Conservation (phyloP, 805 yeast genomes). For the Candida manassasensis region DNA sequence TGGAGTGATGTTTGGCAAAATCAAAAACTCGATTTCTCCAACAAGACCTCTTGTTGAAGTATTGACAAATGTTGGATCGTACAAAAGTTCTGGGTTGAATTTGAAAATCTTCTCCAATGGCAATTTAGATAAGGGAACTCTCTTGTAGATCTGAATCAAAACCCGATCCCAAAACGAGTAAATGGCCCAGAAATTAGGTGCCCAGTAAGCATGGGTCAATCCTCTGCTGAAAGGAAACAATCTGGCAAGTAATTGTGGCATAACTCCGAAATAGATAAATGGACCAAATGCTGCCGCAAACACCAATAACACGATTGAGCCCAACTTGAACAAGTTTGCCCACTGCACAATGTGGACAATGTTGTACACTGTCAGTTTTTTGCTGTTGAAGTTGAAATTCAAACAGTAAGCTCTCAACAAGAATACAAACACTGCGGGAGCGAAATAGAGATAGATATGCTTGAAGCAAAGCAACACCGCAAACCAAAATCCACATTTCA, state of each 20-base stretch:
- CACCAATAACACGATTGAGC: slow-evolving; percentile 54
- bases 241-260: slow-evolving; percentile 62
- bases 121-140: slow-evolving; percentile 27
- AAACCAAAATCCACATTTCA: slow-evolving; percentile 66
- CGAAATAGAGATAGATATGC: slow-evolving; percentile 87
- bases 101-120: slow-evolving; percentile 35
- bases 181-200: slow-evolving; percentile 95
- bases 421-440: slow-evolving; percentile 88
- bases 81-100: slow-evolving; percentile 40
- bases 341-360: slow-evolving; percentile 43
- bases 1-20: slow-evolving; percentile 80
- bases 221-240: slow-evolving; percentile 94
- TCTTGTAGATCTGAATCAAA: slow-evolving; percentile 44
- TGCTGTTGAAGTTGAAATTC: slow-evolving; percentile 29
- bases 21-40: slow-evolving; percentile 79
- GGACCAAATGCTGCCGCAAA: slow-evolving; percentile 75
- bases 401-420: slow-evolving; percentile 71
- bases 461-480: slow-evolving; percentile 82
- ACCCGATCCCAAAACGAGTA: slow-evolving; percentile 80
- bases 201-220: slow-evolving; percentile 97
- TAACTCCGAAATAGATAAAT: slow-evolving; percentile 54
- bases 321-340: slow-evolving; percentile 58
- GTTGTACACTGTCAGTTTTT: slow-evolving; percentile 18
- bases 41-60: slow-evolving; percentile 78
- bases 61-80: slow-evolving; percentile 24